phyloP scores from a whole-genome alignment of 1,284 basidiomycete genomes.

The Puccinia triticina region DNA sequence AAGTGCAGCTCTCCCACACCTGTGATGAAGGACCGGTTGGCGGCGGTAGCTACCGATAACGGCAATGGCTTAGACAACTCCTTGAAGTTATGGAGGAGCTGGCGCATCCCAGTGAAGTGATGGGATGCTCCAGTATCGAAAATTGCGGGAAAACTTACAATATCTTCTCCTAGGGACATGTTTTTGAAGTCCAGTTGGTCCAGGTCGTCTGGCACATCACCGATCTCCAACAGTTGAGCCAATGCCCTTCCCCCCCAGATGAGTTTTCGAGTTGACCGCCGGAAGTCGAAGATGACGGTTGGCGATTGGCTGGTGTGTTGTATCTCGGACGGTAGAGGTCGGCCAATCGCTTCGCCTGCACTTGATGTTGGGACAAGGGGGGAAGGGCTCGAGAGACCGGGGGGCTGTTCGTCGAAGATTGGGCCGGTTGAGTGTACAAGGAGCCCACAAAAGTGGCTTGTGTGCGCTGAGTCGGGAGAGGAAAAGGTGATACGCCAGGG shows the following conservation, averaged over 20 bases:
- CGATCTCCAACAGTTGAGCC: background rate
- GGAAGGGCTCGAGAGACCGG: background rate
- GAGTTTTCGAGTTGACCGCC: too few relatives aligned
- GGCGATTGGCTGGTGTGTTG: background rate
- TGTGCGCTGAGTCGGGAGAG: background rate
- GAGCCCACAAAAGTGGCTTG: background rate
- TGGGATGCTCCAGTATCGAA: conserved; percentile 12
- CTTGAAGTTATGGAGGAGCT: background rate
- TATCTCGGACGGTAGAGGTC: background rate
- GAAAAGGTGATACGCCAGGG: background rate
- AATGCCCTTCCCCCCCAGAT: background rate
- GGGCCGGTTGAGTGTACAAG: background rate
- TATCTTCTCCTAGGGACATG: background rate
- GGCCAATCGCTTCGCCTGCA: background rate
- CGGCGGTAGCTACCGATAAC: background rate
- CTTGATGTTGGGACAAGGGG: background rate
- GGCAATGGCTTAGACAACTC: background rate
- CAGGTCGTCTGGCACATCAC: background rate
- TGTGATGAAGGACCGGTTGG: background rate
- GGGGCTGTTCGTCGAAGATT: background rate
- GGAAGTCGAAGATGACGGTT: background rate
- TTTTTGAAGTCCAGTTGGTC: background rate
- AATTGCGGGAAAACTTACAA: background rate
- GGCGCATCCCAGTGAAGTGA: background rate
- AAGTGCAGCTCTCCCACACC: background rate